Evolutionary conservation across 2,329 filamentous ascomycete genomes (phyloP).

Genomic region (Diaporthe eres): DNA sequence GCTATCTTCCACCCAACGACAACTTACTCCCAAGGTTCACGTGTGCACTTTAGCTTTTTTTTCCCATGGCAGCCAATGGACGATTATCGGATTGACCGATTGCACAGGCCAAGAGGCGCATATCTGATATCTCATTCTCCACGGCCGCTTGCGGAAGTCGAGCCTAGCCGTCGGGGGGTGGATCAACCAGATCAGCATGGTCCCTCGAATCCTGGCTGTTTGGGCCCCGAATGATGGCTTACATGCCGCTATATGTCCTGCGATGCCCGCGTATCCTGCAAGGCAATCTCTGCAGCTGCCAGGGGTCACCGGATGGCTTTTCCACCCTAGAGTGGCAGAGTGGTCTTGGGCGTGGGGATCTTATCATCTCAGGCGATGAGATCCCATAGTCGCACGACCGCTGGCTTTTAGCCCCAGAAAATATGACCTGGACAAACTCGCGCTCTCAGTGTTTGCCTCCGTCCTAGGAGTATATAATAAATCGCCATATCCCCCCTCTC

Average conservation of each 20-base stretch:
- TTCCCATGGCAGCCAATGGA: slow-evolving; percentile 7
- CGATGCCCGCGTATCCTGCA: slow-evolving; percentile 20
- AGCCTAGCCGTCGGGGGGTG: slow-evolving; percentile 3
- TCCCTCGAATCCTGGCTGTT: not conserved
- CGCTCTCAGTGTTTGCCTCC: not conserved
- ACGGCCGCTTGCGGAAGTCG: slow-evolving; percentile 14
- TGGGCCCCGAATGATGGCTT: not conserved
- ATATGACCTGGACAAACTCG: slow-evolving; percentile 15
- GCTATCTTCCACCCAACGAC: slow-evolving; percentile 15
- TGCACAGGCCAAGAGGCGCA: slow-evolving; percentile 24
- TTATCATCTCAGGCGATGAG: slow-evolving; percentile 38
- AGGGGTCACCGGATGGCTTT: slow-evolving; percentile 27
- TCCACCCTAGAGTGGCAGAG: not conserved
- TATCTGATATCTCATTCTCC: slow-evolving; percentile 31
- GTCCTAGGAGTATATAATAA: not conserved
- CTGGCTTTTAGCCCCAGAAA: slow-evolving; percentile 31
- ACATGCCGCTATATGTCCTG: slow-evolving; percentile 24
- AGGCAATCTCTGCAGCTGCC: slow-evolving; percentile 25
- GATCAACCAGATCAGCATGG: slow-evolving; percentile 26
- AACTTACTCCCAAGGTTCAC: slow-evolving; percentile 17
- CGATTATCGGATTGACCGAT: slow-evolving; percentile 22
- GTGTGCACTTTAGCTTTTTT: slow-evolving; percentile 27
- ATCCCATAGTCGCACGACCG: slow-evolving; percentile 34
- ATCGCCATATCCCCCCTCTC: not conserved
- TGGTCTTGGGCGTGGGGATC: slow-evolving; percentile 28